Conservation (phyloP, 306 rosid genomes). For the Cercis canadensis region DNA sequence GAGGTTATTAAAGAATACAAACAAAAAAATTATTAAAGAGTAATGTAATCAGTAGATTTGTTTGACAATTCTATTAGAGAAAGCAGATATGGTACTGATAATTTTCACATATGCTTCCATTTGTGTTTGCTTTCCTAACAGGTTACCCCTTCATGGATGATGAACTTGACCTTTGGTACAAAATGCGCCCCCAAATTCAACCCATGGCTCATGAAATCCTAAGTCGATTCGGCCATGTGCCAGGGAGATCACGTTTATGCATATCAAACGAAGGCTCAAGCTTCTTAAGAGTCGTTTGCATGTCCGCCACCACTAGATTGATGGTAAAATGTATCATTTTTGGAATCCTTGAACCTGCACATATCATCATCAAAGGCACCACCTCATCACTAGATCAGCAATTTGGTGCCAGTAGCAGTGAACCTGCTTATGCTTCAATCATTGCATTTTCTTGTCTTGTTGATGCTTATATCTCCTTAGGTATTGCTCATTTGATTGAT, state of each 20-base stretch:
- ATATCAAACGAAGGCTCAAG: not conserved
- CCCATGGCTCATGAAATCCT: slow-evolving; percentile 5
- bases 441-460: too few species aligned
- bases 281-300: not conserved
- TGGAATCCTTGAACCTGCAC: not conserved
- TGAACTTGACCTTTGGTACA: slow-evolving; percentile 2
- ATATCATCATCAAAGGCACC: not conserved
- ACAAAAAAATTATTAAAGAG: too few species aligned
- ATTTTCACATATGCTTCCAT: too few species aligned
- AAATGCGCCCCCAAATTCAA: not conserved
- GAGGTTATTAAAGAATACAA: too few species aligned
- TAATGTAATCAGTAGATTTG: too few species aligned
- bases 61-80: too few species aligned
- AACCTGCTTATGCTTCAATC: too few species aligned
- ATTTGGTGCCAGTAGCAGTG: too few species aligned
- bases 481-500: too few species aligned
- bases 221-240: not conserved
- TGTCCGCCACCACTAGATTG: not conserved
- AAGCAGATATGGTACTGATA: not conserved
- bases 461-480: too few species aligned
- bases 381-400: too few species aligned
- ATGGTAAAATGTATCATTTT: not conserved
- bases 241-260: not conserved
- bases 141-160: slow-evolving; percentile 7
- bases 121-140: not conserved